phyloP scores from a whole-genome alignment of 2,329 filamentous ascomycete genomes.

The Sarocladium kiliense region DNA sequence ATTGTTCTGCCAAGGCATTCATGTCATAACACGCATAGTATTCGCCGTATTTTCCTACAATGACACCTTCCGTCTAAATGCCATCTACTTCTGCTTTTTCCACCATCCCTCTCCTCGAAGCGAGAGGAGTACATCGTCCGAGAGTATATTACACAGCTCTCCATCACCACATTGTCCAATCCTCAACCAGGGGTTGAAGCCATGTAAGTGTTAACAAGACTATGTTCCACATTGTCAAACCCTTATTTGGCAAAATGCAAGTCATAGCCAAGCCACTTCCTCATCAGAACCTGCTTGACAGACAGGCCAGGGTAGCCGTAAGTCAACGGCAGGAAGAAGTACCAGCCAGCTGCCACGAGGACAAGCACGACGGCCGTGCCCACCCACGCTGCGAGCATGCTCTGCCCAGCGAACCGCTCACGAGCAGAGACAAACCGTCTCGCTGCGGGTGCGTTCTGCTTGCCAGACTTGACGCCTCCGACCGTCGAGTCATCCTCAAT shows the following conservation, averaged over 20 bases:
- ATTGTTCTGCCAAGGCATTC: too few relatives aligned
- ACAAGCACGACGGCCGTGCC: conserved; percentile 66
- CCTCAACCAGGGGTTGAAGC: too few relatives aligned
- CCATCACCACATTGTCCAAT: too few relatives aligned
- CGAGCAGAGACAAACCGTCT: conserved; percentile 69
- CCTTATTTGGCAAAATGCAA: conserved; percentile 95
- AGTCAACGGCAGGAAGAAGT: conserved; percentile 90
- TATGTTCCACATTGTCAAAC: not conserved
- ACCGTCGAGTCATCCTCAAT: conserved; percentile 49
- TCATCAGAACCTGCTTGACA: conserved; percentile 69
- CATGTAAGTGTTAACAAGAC: not conserved
- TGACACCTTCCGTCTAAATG: conserved; percentile 1
- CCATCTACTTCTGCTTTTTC: not conserved
- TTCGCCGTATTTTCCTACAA: not conserved
- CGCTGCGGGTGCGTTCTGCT: conserved; percentile 37
- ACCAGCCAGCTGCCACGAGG: conserved; percentile 70
- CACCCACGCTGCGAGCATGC: conserved; percentile 72
- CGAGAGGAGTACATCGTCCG: too few relatives aligned
- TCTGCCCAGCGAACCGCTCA: conserved; percentile 76
- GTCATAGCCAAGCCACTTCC: conserved; percentile 97
- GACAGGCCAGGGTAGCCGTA: conserved; percentile 89
- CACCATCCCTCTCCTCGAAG: too few relatives aligned
- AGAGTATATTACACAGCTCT: too few relatives aligned
- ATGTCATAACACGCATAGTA: not conserved
- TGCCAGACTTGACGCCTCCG: conserved; percentile 33